These are phyloP conservation scores for Penicillium olsonii DNA, from an alignment of 2,329 filamentous ascomycete genomes.

Conservation along the genomic window DNA sequence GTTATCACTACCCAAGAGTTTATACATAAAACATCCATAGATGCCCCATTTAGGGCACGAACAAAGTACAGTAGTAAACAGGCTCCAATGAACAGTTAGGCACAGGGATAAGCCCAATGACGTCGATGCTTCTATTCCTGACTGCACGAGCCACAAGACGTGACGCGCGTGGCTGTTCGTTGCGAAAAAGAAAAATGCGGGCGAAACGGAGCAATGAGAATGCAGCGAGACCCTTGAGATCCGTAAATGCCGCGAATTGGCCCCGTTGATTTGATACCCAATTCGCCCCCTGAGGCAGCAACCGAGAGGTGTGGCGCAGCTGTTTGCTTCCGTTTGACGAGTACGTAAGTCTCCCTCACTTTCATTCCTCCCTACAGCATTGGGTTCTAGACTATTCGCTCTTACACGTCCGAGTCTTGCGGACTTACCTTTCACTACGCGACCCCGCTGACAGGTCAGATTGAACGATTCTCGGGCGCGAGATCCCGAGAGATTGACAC, in stretches of 20 bases:
- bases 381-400: slow-evolving; percentile 2
- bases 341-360: slow-evolving; percentile 25
- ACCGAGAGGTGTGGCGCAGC: slow-evolving; percentile 24
- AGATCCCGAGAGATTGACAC: slow-evolving; percentile 31
- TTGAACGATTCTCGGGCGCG: slow-evolving; percentile 31
- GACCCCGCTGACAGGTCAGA: slow-evolving; percentile 28
- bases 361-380: slow-evolving; percentile 10
- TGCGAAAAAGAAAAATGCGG: not conserved
- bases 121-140: slow-evolving; percentile 28
- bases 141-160: slow-evolving; percentile 23
- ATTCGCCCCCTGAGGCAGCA: slow-evolving; percentile 27
- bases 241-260: not conserved
- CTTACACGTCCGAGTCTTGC: slow-evolving; percentile 12
- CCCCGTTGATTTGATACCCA: not conserved
- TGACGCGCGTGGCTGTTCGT: slow-evolving; percentile 11
- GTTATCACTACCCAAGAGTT: too few relatives aligned
- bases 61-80: too few relatives aligned
- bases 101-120: too few relatives aligned
- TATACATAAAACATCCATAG: too few relatives aligned
- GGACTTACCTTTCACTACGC: not conserved
- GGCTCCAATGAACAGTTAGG: too few relatives aligned
- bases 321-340: slow-evolving; percentile 26
- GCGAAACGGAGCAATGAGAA: slow-evolving; percentile 1
- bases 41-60: too few relatives aligned
- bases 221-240: not conserved